Evolutionary conservation across 257 asterid species (phyloP).

Genomic region (Capsicum chinense): DNA sequence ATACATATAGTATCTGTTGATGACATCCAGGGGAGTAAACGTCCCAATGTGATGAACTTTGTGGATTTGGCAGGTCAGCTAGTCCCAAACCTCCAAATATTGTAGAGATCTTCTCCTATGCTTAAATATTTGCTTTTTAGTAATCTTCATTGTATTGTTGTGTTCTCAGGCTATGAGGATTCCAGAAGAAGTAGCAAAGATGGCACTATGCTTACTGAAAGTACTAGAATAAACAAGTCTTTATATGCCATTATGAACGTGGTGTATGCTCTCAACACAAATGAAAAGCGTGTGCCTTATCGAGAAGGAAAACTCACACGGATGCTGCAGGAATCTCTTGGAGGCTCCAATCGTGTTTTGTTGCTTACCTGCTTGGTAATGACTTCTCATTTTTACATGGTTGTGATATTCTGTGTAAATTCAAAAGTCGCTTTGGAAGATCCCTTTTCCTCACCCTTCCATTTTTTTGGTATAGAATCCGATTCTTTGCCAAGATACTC

Average conservation of each 20-base stretch:
- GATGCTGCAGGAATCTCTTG: constrained; percentile 78
- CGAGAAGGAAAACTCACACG: constrained; percentile 85
- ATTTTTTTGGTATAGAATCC: constrained; percentile 57
- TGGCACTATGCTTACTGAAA: constrained; percentile 57
- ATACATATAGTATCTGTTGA: constrained; percentile 54
- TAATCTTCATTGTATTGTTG: constrained; percentile 22
- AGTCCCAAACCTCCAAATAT: constrained; percentile 22
- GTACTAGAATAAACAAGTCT: constrained; percentile 60
- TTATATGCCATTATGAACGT: constrained; percentile 68
- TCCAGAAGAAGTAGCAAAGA: constrained; percentile 60
- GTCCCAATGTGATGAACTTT: constrained; percentile 65
- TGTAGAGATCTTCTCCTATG: background rate
- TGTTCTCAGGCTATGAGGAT: constrained; percentile 74
- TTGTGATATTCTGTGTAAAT: constrained; percentile 23
- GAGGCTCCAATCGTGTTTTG: constrained; percentile 61
- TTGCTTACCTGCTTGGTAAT: constrained; percentile 82
- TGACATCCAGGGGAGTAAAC: constrained; percentile 43
- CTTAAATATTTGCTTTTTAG: background rate
- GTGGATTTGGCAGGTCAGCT: constrained; percentile 85
- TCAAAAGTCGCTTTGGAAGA: background rate
- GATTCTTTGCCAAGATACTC: constrained; percentile 69
- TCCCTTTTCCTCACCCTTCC: background rate
- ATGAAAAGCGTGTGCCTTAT: constrained; percentile 72
- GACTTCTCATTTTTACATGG: constrained; percentile 20
- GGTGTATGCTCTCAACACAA: constrained; percentile 62